Evolutionary conservation across 768 basidiomycete species (phyloP).

Genomic region (Trametes cingulata): DNA sequence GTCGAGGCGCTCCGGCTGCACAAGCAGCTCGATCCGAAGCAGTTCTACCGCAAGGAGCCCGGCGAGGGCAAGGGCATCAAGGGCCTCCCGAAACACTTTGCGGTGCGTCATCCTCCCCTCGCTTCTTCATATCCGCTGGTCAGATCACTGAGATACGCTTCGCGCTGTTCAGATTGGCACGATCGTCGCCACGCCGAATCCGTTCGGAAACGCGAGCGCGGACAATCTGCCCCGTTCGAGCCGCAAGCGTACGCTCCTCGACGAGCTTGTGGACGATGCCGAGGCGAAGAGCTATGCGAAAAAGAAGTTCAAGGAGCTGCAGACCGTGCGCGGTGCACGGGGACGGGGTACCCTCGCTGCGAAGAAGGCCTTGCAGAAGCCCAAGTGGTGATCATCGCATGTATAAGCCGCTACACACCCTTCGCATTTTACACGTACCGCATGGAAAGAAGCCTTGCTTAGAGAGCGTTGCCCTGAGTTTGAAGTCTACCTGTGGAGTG

Average conservation of each 20-base stretch:
- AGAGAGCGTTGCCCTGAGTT: neutral
- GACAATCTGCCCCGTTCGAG: conserved; percentile 72
- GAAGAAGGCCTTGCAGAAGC: conserved; percentile 60
- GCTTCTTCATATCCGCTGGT: neutral
- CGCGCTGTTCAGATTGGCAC: conserved; percentile 65
- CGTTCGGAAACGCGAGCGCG: conserved; percentile 67
- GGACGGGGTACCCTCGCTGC: conserved; percentile 71
- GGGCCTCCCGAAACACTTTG: conserved; percentile 85
- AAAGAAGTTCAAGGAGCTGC: conserved; percentile 83
- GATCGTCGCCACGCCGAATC: conserved; percentile 66
- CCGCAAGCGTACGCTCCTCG: conserved; percentile 82
- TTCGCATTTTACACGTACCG: neutral
- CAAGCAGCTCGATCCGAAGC: conserved; percentile 89
- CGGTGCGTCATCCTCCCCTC: conserved; percentile 52
- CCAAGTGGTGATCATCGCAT: conserved; percentile 57
- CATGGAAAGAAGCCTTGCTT: neutral
- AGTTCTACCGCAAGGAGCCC: conserved; percentile 86
- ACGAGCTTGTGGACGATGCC: conserved; percentile 87
- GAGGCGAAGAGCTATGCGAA: conserved; percentile 88
- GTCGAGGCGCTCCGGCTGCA: conserved; percentile 84
- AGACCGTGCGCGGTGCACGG: conserved; percentile 62
- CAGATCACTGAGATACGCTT: neutral
- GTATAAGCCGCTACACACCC: neutral
- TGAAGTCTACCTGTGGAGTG: no score
- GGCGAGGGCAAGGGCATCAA: conserved; percentile 85